Percentiles rank a stretch among this genome's conserved stretches.
Conservation (phyloP, 208 protist genomes). For the Leishmania gerbilli region DNA sequence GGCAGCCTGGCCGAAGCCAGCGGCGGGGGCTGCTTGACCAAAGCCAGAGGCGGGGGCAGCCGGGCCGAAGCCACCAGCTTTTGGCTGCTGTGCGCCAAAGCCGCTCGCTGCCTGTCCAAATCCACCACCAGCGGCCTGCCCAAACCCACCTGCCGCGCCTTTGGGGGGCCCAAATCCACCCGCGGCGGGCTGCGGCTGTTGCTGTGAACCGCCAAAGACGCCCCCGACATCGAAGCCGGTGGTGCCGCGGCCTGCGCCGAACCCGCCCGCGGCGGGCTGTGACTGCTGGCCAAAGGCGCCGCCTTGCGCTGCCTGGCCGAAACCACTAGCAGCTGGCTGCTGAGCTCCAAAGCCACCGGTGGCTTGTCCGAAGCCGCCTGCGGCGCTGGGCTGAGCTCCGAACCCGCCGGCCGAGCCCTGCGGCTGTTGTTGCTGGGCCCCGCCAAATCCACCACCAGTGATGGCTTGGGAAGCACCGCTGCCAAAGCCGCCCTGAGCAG, state of each 20-base stretch:
- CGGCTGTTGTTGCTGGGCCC: constrained; percentile 12
- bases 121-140: constrained; percentile 14
- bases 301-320: constrained; percentile 18
- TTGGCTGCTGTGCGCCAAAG: constrained; percentile 15
- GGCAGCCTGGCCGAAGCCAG: constrained; percentile 49
- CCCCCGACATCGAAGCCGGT: neutral
- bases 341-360: constrained; percentile 9
- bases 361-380: constrained; percentile 6
- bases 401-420: constrained; percentile 3
- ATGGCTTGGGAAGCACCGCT: neutral
- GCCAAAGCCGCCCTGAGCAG: constrained; percentile 13
- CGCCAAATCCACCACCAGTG: constrained; percentile 36
- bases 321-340: constrained; percentile 31
- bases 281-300: constrained; percentile 7
- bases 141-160: constrained; percentile 25
- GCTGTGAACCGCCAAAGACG: neutral
- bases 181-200: constrained; percentile 9
- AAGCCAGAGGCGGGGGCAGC: constrained; percentile 17
- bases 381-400: neutral
- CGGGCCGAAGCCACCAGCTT: constrained; percentile 50
- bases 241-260: constrained; percentile 8
- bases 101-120: constrained; percentile 35
- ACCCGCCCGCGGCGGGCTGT: neutral
- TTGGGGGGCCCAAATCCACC: constrained; percentile 30
- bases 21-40: neutral